These are phyloP conservation scores for Triticum urartu DNA, from an alignment of 176 grass and related monocot genomes.

Conservation along the genomic window DNA sequence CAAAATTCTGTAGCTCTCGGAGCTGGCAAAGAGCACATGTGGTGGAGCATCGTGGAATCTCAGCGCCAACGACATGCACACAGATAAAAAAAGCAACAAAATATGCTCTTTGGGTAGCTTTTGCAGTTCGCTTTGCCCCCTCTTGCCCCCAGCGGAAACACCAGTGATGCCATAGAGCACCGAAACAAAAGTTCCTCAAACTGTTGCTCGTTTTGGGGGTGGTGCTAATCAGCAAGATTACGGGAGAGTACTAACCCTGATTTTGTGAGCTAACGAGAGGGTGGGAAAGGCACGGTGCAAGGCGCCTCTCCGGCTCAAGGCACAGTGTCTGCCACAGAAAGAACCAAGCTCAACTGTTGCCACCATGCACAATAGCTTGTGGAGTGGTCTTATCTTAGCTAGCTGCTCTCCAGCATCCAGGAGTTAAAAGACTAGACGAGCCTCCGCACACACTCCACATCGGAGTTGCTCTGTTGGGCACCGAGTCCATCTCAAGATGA, in stretches of 20 bases:
- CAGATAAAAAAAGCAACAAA: conserved; percentile 6
- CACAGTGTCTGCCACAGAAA: not conserved
- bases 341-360: conserved; percentile 2
- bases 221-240: conserved; percentile 11
- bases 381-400: not conserved
- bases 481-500: conserved; percentile 39
- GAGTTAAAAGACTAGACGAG: conserved; percentile 27
- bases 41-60: conserved; percentile 25
- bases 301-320: not conserved
- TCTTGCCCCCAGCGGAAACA: conserved; percentile 11
- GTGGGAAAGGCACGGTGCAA: not conserved
- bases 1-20: not conserved
- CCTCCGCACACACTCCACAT: not conserved
- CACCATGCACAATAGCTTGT: not conserved
- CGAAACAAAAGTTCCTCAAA: not conserved
- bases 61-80: conserved; percentile 28
- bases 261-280: not conserved
- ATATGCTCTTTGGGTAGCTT: conserved; percentile 9
- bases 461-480: conserved; percentile 22
- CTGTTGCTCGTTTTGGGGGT: not conserved
- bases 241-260: not conserved
- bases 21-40: conserved; percentile 1
- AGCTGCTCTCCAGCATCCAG: not conserved
- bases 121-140: not conserved
- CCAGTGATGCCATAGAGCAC: not conserved